Base-by-base conservation (phyloP, 1,139 yeast species). In the Kodamaea plutei region DNA sequence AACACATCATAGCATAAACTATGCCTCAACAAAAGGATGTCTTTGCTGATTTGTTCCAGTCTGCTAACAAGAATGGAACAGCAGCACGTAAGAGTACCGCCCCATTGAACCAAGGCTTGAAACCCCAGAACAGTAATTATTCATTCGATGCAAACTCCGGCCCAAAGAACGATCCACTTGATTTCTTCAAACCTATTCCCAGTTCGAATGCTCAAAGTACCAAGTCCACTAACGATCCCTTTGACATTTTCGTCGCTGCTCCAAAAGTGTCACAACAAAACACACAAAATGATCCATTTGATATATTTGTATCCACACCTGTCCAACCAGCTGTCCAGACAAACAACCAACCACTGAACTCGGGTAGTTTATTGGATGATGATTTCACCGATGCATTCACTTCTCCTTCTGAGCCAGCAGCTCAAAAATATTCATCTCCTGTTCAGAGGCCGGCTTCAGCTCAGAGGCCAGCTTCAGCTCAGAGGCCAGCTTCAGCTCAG, bases 1-100 rank as follows among this genome's bases (percentile, higher is more conserved):
- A 18, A 25, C 28, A 22, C 12, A 19, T 13, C 15, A 23, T n/a
- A n/a, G n/a, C n/a, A 20, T 12, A 8, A 4, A 22, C 20, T 11
- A 35, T 43, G 39, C 69, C 70, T 12, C 68, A 69, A 5, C 63
- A 64, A 47, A 64, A 64, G 41, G 74, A 68, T 52, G 73, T 68
- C 7, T 68, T 68, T 54, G 70, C 73, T 4, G 73, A 67, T 41
- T 56, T 68, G 26, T 67, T 68, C 38, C 67, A 48, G 44, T 52
- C 64, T 14, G 70, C 71, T 2, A 52, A 34, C 30, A 37, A 35
- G 24, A 7, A 17, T 7, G 20, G 20, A 7, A 7, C 20, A 7
- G 22, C 26, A 5, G 19, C 21, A 11, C 26, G 24, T 10, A 31
- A 29, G 26, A 31, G 23, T 14, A 27, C 27, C 15, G 27, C 18